phyloP scores from a whole-genome alignment of 2,329 filamentous ascomycete species.

The Sporothrix brunneoviolacea region DNA sequence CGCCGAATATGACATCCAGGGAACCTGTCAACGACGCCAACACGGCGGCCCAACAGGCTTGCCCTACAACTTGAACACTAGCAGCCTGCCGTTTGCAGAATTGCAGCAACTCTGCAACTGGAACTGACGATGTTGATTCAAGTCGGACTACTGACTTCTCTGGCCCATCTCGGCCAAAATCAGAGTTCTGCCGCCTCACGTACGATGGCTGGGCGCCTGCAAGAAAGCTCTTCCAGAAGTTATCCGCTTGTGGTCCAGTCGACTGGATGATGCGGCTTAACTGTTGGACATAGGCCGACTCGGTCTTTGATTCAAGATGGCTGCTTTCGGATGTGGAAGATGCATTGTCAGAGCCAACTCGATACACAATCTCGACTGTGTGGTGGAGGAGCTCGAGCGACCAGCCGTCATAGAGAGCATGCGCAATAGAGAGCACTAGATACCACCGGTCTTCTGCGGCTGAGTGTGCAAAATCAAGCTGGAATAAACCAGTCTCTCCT shows the following conservation, averaged over 20 bases:
- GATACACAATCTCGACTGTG: conserved; percentile 62
- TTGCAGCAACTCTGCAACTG: conserved; percentile 34
- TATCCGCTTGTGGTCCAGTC: conserved; percentile 33
- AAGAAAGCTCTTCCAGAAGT: conserved; percentile 69
- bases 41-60: conserved; percentile 68
- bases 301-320: not conserved
- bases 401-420: conserved; percentile 86
- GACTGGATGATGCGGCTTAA: conserved; percentile 48
- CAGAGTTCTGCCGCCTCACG: not conserved
- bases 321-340: not conserved
- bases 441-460: conserved; percentile 29
- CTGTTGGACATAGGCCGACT: conserved; percentile 4
- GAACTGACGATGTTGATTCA: conserved; percentile 39
- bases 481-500: conserved; percentile 38
- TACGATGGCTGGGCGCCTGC: conserved; percentile 38
- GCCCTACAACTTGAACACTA: conserved; percentile 70
- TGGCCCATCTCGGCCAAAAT: not conserved
- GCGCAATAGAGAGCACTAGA: conserved; percentile 65
- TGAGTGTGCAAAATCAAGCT: conserved; percentile 37
- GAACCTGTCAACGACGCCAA: conserved; percentile 56
- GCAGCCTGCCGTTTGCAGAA: conserved; percentile 63
- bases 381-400: conserved; percentile 69
- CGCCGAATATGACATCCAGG: conserved; percentile 74
- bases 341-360: conserved; percentile 29
- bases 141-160: conserved; percentile 29